Base-by-base conservation (phyloP, 371 early-diverging fungal species). In the Mucor mucedo region DNA sequence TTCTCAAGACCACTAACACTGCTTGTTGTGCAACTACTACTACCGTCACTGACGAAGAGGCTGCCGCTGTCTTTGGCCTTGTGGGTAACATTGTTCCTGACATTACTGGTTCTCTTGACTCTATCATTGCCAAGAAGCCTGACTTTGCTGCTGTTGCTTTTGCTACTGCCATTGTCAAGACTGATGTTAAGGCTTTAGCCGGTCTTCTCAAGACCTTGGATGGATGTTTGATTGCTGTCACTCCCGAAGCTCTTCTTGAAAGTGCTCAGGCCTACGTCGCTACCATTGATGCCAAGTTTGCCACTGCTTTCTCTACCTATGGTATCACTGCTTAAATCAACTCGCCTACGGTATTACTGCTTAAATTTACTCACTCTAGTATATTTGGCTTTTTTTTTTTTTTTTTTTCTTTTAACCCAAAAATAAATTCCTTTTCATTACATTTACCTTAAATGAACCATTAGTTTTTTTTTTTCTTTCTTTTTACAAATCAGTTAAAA, bases 71-170 rank as follows among this genome's bases (percentile, higher is more conserved):
- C 6, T 27, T 71, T 39, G 41, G 13, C 28, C 52, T 42, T 10
- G 67, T 71, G 6, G 27, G 16, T 9, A 7, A 28, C 4, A 27
- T 71, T 2, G 64, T 63, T 13, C 58, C 71, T 11, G 39, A 63
- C 4, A 60, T 71, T 14, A 53, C 48, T 14, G 29, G 27, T 16
- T 42, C 71, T 10, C 48, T 71, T 30, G 6, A 10, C 14, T 35
- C 63, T 10, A 59, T 71, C 13, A 42, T 53, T 2, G 39, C 32
- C 63, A 63, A 70, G 58, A 70, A 70, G 60, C 8, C 59, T 38
- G 28, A 54, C 16, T 67, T 71, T 35, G 61, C 40, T 35, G 39
- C 50, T 9, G 52, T 67, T 33, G 10, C 35, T 8, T 44, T 66
- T 21, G 71, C 66, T 4, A 55, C 64, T 27, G 0, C 16, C 13